Conservation (phyloP, 2,329 filamentous ascomycete genomes). For the Penicillium crustosum region DNA sequence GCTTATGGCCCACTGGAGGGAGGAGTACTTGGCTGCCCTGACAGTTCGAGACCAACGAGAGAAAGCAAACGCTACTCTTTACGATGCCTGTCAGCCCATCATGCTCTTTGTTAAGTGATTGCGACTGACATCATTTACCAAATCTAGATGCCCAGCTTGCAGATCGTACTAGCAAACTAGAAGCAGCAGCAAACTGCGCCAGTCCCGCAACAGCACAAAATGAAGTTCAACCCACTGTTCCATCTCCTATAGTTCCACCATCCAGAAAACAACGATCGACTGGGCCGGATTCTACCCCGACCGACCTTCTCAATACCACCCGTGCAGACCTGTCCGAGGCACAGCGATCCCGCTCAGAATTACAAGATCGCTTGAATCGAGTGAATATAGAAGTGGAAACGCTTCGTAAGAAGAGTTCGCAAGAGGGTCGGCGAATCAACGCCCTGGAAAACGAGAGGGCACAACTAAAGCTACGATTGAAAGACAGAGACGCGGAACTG, state of each 20-base stretch:
- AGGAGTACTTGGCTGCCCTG: slow-evolving; percentile 76
- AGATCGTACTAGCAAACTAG: slow-evolving; percentile 61
- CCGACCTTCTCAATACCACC: slow-evolving; percentile 34
- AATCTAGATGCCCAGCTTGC: slow-evolving; percentile 62
- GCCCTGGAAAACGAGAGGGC: slow-evolving; percentile 63
- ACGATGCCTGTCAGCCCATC: slow-evolving; percentile 67
- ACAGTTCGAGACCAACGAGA: slow-evolving; percentile 70
- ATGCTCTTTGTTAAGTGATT: slow-evolving; percentile 7
- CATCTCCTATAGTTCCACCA: slow-evolving; percentile 31
- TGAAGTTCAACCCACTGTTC: slow-evolving; percentile 27
- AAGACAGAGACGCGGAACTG: slow-evolving; percentile 82
- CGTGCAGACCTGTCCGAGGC: slow-evolving; percentile 73
- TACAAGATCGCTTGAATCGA: slow-evolving; percentile 63
- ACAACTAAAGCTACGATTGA: slow-evolving; percentile 64
- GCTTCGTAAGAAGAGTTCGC: slow-evolving; percentile 59
- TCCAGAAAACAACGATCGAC: slow-evolving; percentile 28
- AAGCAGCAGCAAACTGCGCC: slow-evolving; percentile 34
- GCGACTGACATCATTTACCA: slow-evolving; percentile 25
- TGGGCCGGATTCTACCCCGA: slow-evolving; percentile 31
- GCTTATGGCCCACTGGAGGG: slow-evolving; percentile 69
- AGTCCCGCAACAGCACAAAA: slow-evolving; percentile 24
- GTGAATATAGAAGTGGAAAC: slow-evolving; percentile 64
- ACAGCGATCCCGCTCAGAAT: slow-evolving; percentile 68
- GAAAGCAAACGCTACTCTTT: slow-evolving; percentile 64
- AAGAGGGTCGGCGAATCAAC: slow-evolving; percentile 62